Conservation (phyloP, 106 monocot species). For the Xerophyta viscosa region DNA sequence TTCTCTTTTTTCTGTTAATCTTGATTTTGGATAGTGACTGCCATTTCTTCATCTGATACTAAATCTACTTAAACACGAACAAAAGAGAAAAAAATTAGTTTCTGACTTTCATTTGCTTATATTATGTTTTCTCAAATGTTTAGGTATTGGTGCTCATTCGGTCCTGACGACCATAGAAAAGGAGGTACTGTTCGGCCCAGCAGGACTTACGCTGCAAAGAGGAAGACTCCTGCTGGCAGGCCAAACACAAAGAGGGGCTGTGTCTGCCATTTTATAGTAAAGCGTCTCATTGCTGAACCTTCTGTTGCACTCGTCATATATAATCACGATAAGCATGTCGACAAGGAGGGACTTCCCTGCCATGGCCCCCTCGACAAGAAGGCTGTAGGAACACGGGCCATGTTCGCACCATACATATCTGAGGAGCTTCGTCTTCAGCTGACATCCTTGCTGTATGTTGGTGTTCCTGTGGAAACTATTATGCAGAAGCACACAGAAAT, state of each 20-base stretch:
- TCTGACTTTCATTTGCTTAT: no score
- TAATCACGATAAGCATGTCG: conserved; percentile 89
- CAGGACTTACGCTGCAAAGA: conserved; percentile 46
- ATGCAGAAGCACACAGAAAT: conserved; percentile 88
- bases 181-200: conserved; percentile 83
- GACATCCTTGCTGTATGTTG: conserved; percentile 75
- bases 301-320: conserved; percentile 92
- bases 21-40: no score
- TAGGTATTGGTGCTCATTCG: conserved; percentile 99
- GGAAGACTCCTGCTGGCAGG: conserved; percentile 81
- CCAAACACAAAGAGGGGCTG: conserved; percentile 96
- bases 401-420: conserved; percentile 90
- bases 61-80: no score
- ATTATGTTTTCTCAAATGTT: neutral
- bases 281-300: conserved; percentile 85
- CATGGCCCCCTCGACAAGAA: conserved; percentile 81
- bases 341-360: conserved; percentile 83
- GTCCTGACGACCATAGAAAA: conserved; percentile 92
- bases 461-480: conserved; percentile 96
- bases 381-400: conserved; percentile 72
- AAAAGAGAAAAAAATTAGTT: no score
- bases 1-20: no score
- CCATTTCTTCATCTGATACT: no score
- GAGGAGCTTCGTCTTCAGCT: conserved; percentile 84
- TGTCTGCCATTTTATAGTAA: conserved; percentile 95